Base-by-base conservation (phyloP, 2,329 filamentous ascomycete genomes). In the Trichoderma sp. region DNA sequence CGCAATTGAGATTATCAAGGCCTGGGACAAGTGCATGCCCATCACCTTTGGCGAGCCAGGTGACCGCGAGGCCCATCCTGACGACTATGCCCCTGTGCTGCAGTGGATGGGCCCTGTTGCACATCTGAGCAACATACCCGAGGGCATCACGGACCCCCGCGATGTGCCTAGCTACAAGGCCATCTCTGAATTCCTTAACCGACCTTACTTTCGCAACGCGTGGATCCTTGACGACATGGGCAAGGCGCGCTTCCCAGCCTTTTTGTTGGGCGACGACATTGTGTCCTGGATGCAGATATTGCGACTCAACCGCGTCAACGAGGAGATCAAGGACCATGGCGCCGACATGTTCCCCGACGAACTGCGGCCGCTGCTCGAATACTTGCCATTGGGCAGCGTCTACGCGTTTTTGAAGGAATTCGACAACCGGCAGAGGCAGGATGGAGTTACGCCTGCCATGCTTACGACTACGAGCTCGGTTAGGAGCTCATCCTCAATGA, bases 141-240 rank as follows among this genome's bases (percentile, higher is more conserved):
- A 77, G 26, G 76, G 75, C 62, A 73, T 76, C 53, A 71, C 73
- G 15, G 61, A 73, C 53, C 76, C 76, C 9, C 73, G 75, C 12
- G 77, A 75, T 43, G 51, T 76, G 43, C 74, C 75, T 3, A 77
- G 76, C 72, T 73, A 75, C 70, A 71, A 74, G 32, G 77, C 77
- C 14, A 73, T 73, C 12, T 73, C 71, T 9, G 78, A 78, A 57
- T 81, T 82, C 56, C 73, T 81, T 51, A 74, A 71, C 36, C 76
- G 81, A 5, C 76, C 77, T 2, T 81, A 80, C 67, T 82, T 82
- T 66, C 77, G 79, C 34, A 79, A 80, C 7, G 78, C 76, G 2
- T 82, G 81, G 81, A 81, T 82, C 60, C 74, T 82, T 2, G 80
- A 81, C 60, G 81, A 82, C 73, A 76, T 82, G 47, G 75, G 80